Conservation (phyloP, 768 basidiomycete genomes). For the Calocybe gangraenosa region DNA sequence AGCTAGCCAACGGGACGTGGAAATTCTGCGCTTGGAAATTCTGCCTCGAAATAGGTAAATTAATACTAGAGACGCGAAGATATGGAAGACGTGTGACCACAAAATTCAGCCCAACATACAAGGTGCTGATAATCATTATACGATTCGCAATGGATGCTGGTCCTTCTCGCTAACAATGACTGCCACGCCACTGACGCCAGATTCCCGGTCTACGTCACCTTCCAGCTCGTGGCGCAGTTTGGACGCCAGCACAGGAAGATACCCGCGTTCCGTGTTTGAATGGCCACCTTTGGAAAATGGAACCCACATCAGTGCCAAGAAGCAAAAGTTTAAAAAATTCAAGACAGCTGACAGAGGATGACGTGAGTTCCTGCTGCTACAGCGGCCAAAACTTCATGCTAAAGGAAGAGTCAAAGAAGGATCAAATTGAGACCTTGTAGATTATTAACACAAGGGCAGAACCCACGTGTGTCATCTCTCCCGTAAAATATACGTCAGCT, state of each 20-base stretch:
- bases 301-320: constrained; percentile 17
- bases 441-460: constrained; percentile 2
- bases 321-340: constrained; percentile 20
- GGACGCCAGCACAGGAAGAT: constrained; percentile 69
- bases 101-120: no score
- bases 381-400: constrained; percentile 88
- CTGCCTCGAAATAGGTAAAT: no score
- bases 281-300: constrained; percentile 61
- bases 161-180: constrained; percentile 74
- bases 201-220: constrained; percentile 25
- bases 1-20: no score
- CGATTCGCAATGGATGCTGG: constrained; percentile 67
- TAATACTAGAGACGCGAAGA: no score
- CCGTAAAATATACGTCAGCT: constrained; percentile 90
- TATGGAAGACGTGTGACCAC: no score
- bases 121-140: constrained; percentile 32
- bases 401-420: constrained; percentile 16
- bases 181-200: constrained; percentile 41
- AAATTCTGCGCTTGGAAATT: no score
- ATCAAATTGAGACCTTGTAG: constrained; percentile 13
- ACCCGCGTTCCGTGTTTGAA: constrained; percentile 93
- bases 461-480: constrained; percentile 86
- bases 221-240: constrained; percentile 55
- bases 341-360: constrained; percentile 66
- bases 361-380: constrained; percentile 74